Percentiles rank a stretch among this genome's conserved stretches.
These are phyloP conservation scores for Cymodocea nodosa DNA, from an alignment of 116 monocot species.

Conservation along the genomic window DNA sequence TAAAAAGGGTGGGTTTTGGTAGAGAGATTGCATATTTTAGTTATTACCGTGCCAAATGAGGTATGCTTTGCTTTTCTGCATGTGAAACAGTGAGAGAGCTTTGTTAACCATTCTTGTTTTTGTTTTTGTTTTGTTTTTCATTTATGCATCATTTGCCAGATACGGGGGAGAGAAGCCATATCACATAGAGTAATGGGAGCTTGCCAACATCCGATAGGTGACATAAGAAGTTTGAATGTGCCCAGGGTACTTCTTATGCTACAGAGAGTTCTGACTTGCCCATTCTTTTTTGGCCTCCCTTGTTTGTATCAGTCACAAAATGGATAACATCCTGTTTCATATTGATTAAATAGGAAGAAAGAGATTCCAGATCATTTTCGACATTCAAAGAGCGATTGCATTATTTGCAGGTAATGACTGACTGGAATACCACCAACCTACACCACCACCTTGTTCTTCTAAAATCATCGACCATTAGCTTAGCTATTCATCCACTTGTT, in stretches of 20 bases:
- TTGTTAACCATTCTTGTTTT: constrained; percentile 1
- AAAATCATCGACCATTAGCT: neutral
- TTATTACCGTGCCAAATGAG: too few species aligned
- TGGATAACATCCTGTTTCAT: too few species aligned
- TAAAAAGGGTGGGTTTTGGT: too few species aligned
- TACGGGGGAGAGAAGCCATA: constrained; percentile 34
- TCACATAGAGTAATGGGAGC: constrained; percentile 54
- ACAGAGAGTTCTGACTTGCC: neutral
- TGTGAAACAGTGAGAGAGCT: too few species aligned
- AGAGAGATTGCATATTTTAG: too few species aligned
- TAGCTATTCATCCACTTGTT: neutral
- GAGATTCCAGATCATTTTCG: constrained; percentile 49
- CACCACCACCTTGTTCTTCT: neutral
- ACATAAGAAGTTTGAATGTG: constrained; percentile 43
- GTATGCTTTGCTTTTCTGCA: too few species aligned
- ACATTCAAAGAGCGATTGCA: constrained; percentile 76
- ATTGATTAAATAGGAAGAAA: constrained; percentile 44
- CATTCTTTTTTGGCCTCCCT: neutral
- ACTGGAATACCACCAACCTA: too few species aligned
- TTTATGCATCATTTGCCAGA: constrained; percentile 23
- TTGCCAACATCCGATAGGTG: constrained; percentile 40
- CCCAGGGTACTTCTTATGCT: constrained; percentile 28
- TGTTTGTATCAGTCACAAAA: neutral
- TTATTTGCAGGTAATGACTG: constrained; percentile 47
- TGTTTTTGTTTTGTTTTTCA: too few species aligned